Conservation (phyloP, 2,329 filamentous ascomycete species). For the Pseudocercospora macadamiae region DNA sequence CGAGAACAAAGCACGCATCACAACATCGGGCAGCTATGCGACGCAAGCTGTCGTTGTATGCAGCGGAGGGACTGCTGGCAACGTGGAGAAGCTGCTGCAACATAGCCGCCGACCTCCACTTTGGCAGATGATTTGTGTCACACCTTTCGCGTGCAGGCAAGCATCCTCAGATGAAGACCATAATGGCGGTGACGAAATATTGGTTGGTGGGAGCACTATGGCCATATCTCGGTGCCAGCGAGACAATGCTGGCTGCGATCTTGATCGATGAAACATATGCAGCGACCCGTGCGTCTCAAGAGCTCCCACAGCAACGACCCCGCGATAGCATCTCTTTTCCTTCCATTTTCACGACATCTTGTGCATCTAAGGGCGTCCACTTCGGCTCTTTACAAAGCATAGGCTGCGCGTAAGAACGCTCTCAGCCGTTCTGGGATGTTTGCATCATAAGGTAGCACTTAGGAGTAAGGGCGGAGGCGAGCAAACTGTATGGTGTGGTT, state of each 20-base stretch:
- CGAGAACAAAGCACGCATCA: constrained; percentile 1
- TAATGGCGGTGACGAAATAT: neutral
- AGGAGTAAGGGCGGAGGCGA: neutral
- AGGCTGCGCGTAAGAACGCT: neutral
- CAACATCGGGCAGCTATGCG: constrained; percentile 1
- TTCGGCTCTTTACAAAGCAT: neutral
- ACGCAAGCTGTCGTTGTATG: neutral
- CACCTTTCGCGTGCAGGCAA: constrained; percentile 1
- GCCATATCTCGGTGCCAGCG: neutral
- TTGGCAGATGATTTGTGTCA: constrained; percentile 6
- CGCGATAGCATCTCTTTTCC: neutral
- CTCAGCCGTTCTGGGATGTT: neutral
- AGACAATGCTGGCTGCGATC: constrained; percentile 8
- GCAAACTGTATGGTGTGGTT: constrained; percentile 1
- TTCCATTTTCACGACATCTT: neutral
- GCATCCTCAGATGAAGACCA: neutral
- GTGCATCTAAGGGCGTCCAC: neutral
- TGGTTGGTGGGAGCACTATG: neutral
- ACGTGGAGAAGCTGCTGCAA: constrained; percentile 1
- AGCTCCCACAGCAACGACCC: neutral
- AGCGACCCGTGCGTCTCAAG: neutral
- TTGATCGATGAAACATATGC: neutral
- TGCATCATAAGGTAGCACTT: constrained; percentile 1
- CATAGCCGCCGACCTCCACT: neutral
- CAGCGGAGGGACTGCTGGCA: neutral